Evolutionary conservation across 306 rosid species (phyloP), one percentile per base, ranked within the genome.

Genomic region (Myrica gale): DNA sequence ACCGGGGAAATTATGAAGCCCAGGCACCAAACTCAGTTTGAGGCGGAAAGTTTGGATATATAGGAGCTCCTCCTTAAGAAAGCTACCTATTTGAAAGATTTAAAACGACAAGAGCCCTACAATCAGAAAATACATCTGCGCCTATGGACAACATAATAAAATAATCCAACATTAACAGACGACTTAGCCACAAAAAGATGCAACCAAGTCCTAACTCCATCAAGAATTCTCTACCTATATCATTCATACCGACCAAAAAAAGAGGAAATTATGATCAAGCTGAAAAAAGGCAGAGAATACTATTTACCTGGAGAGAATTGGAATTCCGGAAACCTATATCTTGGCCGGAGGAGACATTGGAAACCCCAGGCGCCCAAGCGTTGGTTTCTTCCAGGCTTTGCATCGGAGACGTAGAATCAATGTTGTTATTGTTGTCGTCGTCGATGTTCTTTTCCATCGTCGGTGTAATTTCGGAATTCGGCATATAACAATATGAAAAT

Each of bases 291-390:
- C 2, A 26, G 60, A 76, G 44, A 39, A 23, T 23, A 4, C 2
- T 61, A 54, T 9, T 84, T 84, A 87, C 90, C 90, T 8, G 74
- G 20, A 32, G 42, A 41, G 75, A 82, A 45, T 41, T 41, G 32
- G 39, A 68, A 21, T 48, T 15, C 19, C 65, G 65, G 39, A 60
- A 15, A 41, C 20, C 19, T 60, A 61, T 53, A 48, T 69, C 84
- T 0, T 53, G 71, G 23, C 47, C 39, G 2, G 68, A 76, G 52
- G 85, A 70, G 39, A 55, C 32, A 57, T 76, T 75, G 15, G 83
- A 82, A 82, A 73, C 79, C 85, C 60, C 56, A 50, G 82, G 78
- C 75, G 71, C 57, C 69, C 52, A 41, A 54, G 67, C 42, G 21
- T 60, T 78, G 51, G 61, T 48, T 65, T 13, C 71, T 17, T 66